Conservation (phyloP, 2,329 filamentous ascomycete species). For the Chaetoscypha palmicola region DNA sequence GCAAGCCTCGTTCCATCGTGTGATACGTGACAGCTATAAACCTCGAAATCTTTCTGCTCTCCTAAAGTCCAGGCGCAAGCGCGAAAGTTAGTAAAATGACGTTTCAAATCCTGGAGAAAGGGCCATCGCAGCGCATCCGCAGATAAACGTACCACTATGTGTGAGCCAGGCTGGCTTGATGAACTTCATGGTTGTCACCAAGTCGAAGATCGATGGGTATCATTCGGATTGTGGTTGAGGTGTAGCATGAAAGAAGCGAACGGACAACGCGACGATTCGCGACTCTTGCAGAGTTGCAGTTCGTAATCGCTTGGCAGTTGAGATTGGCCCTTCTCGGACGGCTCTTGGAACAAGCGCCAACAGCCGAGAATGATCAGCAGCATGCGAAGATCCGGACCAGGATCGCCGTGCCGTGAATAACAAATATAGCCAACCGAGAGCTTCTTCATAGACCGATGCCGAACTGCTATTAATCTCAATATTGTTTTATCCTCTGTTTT, state of each 20-base stretch:
- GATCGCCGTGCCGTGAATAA: too few relatives aligned
- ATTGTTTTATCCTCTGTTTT: too few relatives aligned
- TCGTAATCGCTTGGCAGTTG: neutral
- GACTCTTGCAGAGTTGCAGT: constrained; percentile 10
- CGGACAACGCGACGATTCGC: constrained; percentile 10
- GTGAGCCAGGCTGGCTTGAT: constrained; percentile 95
- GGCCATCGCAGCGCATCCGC: neutral
- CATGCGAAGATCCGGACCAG: too few relatives aligned
- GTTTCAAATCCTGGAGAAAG: constrained; percentile 11
- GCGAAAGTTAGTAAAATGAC: constrained; percentile 23
- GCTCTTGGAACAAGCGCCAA: too few relatives aligned
- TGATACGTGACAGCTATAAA: constrained; percentile 96
- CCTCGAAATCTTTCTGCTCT: constrained; percentile 96
- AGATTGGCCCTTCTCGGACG: too few relatives aligned
- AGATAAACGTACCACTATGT: constrained; percentile 64
- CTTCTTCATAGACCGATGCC: too few relatives aligned
- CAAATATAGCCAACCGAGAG: too few relatives aligned
- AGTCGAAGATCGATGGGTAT: constrained; percentile 24
- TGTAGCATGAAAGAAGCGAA: neutral
- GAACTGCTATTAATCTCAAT: too few relatives aligned
- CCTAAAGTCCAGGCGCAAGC: constrained; percentile 42
- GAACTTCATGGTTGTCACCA: constrained; percentile 58
- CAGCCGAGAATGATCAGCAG: too few relatives aligned
- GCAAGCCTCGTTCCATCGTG: constrained; percentile 87
- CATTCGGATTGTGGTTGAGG: constrained; percentile 16